A percentile compares a stretch with the other conserved stretches of the same genome.
Evolutionary conservation across 1,284 basidiomycete genomes (phyloP).

Genomic region (Apiotrichum laibachii): DNA sequence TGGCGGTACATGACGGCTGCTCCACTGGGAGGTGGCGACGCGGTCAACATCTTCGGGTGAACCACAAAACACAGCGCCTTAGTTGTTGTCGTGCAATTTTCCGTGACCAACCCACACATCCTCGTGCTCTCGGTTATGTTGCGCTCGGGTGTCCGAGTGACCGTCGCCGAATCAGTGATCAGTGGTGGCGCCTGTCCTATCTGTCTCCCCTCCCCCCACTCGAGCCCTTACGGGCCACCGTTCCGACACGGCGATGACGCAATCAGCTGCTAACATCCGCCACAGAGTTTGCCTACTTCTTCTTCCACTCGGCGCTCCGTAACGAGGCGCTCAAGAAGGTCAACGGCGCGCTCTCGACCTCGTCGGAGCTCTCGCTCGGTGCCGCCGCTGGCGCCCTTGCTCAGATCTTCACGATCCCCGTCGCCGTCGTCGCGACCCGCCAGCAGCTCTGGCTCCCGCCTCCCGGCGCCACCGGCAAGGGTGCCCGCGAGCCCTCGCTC

Average conservation of each 20-base stretch:
- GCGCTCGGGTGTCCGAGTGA: not conserved
- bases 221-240: not conserved
- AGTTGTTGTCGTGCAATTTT: too few relatives aligned
- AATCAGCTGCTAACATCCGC: not conserved
- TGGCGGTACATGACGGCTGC: too few relatives aligned
- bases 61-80: too few relatives aligned
- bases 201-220: too few relatives aligned
- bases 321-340: slow-evolving; percentile 47
- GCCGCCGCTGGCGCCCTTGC: slow-evolving; percentile 90
- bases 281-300: slow-evolving; percentile 97
- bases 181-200: too few relatives aligned
- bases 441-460: slow-evolving; percentile 74
- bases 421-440: slow-evolving; percentile 93
- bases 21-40: too few relatives aligned
- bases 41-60: too few relatives aligned
- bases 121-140: too few relatives aligned
- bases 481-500: slow-evolving; percentile 38
- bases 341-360: slow-evolving; percentile 64
- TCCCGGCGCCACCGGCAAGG: slow-evolving; percentile 20
- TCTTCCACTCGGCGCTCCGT: slow-evolving; percentile 92
- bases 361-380: slow-evolving; percentile 80
- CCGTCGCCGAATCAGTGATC: too few relatives aligned
- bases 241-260: not conserved
- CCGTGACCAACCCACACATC: too few relatives aligned
- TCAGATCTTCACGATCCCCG: slow-evolving; percentile 98